A percentile compares a stretch with the other conserved stretches of the same genome.
These are phyloP conservation scores for Casuarina equisetifolia DNA, from an alignment of 306 rosid genomes.

Conservation along the genomic window DNA sequence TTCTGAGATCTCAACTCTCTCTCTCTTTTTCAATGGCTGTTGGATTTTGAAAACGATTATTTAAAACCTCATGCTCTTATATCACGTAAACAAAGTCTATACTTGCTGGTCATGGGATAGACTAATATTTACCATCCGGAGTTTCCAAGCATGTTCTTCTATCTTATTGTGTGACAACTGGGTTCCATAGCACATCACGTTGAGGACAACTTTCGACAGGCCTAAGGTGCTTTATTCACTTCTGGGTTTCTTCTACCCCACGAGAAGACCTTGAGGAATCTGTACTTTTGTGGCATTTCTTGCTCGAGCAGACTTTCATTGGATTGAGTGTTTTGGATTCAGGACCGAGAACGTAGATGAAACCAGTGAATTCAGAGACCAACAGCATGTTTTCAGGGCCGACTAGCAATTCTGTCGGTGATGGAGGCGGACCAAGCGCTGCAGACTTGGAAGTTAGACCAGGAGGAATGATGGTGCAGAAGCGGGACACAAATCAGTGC, in stretches of 20 bases:
- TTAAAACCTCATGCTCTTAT: conserved; percentile 6
- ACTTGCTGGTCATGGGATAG: conserved; percentile 1
- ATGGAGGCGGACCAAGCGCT: neutral
- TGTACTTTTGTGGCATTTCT: conserved; percentile 13
- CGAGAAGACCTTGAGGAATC: conserved; percentile 36
- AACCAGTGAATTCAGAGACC: conserved; percentile 32
- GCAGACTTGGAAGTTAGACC: conserved; percentile 72
- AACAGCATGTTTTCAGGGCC: conserved; percentile 36
- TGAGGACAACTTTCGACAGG: conserved; percentile 30
- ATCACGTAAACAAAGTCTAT: conserved; percentile 3
- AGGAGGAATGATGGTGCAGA: conserved; percentile 90
- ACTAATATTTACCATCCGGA: conserved; percentile 9
- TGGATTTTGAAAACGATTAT: conserved; percentile 7
- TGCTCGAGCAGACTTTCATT: conserved; percentile 5
- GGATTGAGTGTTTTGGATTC: conserved; percentile 18
- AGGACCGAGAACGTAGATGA: conserved; percentile 21
- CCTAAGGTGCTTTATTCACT: conserved; percentile 43
- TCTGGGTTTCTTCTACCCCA: conserved; percentile 35
- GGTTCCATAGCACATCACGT: conserved; percentile 15
- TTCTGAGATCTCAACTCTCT: conserved; percentile 22
- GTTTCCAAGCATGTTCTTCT: conserved; percentile 11
- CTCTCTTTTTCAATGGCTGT: neutral
- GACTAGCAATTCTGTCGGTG: conserved; percentile 22
- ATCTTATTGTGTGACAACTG: conserved; percentile 4
- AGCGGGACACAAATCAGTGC: conserved; percentile 43